These are phyloP conservation scores for Neurospora hispaniola DNA, from an alignment of 495 filamentous ascomycete species.

Conservation along the genomic window DNA sequence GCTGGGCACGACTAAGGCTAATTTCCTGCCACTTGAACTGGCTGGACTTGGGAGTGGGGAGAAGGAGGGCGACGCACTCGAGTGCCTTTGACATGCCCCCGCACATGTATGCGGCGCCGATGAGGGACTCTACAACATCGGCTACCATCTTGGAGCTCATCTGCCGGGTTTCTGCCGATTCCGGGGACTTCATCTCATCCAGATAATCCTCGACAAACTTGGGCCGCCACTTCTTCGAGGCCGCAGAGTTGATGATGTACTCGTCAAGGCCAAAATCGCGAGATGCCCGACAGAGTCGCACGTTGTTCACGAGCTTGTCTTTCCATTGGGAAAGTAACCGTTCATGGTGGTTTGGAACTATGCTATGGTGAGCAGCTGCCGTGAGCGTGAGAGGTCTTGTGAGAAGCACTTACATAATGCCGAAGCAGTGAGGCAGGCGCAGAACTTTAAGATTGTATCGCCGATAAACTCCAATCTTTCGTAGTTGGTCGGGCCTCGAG, in stretches of 20 bases:
- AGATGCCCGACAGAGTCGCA: slow-evolving; percentile 53
- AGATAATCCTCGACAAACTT: slow-evolving; percentile 47
- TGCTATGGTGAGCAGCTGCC: not conserved
- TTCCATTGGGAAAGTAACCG: slow-evolving; percentile 61
- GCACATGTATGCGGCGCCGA: slow-evolving; percentile 66
- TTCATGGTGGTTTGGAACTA: slow-evolving; percentile 63
- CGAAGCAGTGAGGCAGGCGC: slow-evolving; percentile 54
- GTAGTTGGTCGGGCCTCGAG: slow-evolving; percentile 57
- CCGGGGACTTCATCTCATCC: slow-evolving; percentile 1
- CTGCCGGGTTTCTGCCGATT: slow-evolving; percentile 16
- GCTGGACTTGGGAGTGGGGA: slow-evolving; percentile 28
- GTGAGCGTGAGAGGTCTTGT: not conserved
- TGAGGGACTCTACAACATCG: slow-evolving; percentile 77
- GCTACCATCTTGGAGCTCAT: slow-evolving; percentile 75
- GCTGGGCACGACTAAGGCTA: slow-evolving; percentile 18
- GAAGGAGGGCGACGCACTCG: slow-evolving; percentile 51
- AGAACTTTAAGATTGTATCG: slow-evolving; percentile 75
- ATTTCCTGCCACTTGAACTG: slow-evolving; percentile 46
- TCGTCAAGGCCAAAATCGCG: slow-evolving; percentile 51
- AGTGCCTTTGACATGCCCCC: slow-evolving; percentile 58
- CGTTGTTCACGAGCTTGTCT: slow-evolving; percentile 63
- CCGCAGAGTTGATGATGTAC: slow-evolving; percentile 52
- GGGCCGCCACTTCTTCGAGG: slow-evolving; percentile 57
- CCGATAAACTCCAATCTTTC: slow-evolving; percentile 85
- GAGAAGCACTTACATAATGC: slow-evolving; percentile 34